Evolutionary conservation across 805 yeast species (phyloP), one percentile per base, ranked within the genome.

Genomic region (Yamadazyma endophytica): DNA sequence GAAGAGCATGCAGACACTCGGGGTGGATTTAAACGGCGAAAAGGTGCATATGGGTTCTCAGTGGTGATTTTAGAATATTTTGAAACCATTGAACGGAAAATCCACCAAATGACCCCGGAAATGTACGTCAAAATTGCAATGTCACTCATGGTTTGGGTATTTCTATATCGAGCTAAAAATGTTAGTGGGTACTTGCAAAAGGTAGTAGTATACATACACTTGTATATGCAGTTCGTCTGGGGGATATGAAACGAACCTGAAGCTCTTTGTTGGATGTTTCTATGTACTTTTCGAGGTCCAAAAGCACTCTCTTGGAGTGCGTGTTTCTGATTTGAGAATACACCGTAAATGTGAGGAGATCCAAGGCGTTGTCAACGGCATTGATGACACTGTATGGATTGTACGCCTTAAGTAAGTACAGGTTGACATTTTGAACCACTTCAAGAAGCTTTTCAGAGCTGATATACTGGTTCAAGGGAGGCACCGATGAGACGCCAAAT

Each of bases 401-500:
- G 42, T 61, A 72, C 2, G 77, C 76, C 1, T 46, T 44, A 14
- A 32, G 32, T 17, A 79, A 40, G 5, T 45, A 43, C 4, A 22
- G 25, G 45, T 84, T 84, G 9, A 83, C 53, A 0, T 37, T 35
- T 0, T 30, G 33, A 1, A 81, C 63, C 2, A 82, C 62, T 2
- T 43, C 47, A 1, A 24, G 29, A 32, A 73, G 69, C 41, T 75
- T 75, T 0, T 50, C 49, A 0, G 43, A 48, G 2, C 49, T 5
- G 9, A 66, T 24, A 24, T 47, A 25, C 3, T 29, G 56, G 13
- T 63, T 56, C 28, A 64, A 34, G 6, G 64, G 83, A 4, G 82
- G 69, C 1, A 57, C 48, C 0, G 86, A 79, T 1, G 72, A 59
- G 5, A 46, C 45, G 0, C 86, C 86, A 51, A 63, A 82, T 21